A percentile compares a stretch with the other conserved stretches of the same genome.
Evolutionary conservation across 331 rosid genomes (phyloP).

Genomic region (Rhamnella rubrinervis): DNA sequence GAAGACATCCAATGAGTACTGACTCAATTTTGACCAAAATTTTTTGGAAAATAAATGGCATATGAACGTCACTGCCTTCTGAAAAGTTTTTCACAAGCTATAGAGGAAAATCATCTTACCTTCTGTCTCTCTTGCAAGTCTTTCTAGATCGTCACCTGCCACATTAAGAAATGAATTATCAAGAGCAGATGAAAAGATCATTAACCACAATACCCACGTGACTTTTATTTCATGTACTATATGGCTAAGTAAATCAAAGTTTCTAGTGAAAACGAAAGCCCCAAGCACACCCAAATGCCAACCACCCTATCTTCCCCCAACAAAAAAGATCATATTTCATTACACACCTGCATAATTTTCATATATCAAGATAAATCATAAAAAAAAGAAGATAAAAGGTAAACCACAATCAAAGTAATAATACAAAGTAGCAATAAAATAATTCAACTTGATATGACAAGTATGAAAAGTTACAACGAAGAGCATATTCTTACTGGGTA

Average conservation of each 20-base stretch:
- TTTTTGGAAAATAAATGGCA: not conserved
- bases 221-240: constrained; percentile 1
- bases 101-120: constrained; percentile 37
- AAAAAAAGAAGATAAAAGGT: not conserved
- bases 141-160: constrained; percentile 79
- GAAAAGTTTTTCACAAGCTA: not conserved
- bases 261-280: not conserved
- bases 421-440: constrained; percentile 3
- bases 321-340: too few relatives aligned
- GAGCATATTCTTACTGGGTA: constrained; percentile 69
- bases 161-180: constrained; percentile 18
- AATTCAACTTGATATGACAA: not conserved
- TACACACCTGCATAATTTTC: too few relatives aligned
- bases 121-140: constrained; percentile 79
- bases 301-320: too few relatives aligned
- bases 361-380: not conserved
- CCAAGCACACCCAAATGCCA: not conserved
- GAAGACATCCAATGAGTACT: not conserved
- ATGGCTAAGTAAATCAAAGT: not conserved
- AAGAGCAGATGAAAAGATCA: not conserved
- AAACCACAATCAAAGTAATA: constrained; percentile 1
- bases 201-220: not conserved
- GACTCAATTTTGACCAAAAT: not conserved
- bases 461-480: constrained; percentile 9
- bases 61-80: not conserved